Evolutionary conservation across 371 early-diverging fungal species (phyloP).

Genomic region (Actinomortierella ambigua): DNA sequence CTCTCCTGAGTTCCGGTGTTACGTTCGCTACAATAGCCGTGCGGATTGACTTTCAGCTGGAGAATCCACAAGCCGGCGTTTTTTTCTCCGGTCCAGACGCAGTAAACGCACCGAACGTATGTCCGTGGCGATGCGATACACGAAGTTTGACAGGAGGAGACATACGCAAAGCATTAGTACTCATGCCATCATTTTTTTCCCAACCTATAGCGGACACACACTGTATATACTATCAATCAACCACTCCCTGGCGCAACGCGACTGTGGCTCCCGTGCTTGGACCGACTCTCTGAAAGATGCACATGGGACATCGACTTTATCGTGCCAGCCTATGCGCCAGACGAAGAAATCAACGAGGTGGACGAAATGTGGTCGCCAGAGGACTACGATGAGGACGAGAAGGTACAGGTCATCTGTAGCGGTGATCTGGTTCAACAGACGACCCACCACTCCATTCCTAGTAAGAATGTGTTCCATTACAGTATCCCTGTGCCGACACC

Average conservation of each 20-base stretch:
- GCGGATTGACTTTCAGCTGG: constrained; percentile 57
- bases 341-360: constrained; percentile 46
- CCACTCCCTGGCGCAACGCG: constrained; percentile 79
- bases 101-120: constrained; percentile 61
- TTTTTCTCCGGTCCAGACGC: constrained; percentile 65
- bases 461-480: constrained; percentile 31
- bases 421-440: constrained; percentile 73
- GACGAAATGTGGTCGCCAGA: constrained; percentile 52
- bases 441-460: constrained; percentile 16
- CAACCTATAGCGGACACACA: constrained; percentile 56
- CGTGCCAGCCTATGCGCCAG: constrained; percentile 60
- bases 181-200: constrained; percentile 8
- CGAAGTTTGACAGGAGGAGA: neutral
- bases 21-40: constrained; percentile 52
- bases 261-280: constrained; percentile 90
- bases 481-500: constrained; percentile 31
- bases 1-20: constrained; percentile 21
- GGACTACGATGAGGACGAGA: constrained; percentile 51
- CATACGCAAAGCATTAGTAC: constrained; percentile 13
- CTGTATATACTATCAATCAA: constrained; percentile 81
- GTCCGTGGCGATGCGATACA: constrained; percentile 6
- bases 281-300: constrained; percentile 71
- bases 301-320: constrained; percentile 90
- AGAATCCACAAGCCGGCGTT: constrained; percentile 57
- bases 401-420: constrained; percentile 73